Evolutionary conservation across 179 eudicot species (phyloP), one percentile per base, ranked within the genome.

Genomic region (Spinacia oleracea): DNA sequence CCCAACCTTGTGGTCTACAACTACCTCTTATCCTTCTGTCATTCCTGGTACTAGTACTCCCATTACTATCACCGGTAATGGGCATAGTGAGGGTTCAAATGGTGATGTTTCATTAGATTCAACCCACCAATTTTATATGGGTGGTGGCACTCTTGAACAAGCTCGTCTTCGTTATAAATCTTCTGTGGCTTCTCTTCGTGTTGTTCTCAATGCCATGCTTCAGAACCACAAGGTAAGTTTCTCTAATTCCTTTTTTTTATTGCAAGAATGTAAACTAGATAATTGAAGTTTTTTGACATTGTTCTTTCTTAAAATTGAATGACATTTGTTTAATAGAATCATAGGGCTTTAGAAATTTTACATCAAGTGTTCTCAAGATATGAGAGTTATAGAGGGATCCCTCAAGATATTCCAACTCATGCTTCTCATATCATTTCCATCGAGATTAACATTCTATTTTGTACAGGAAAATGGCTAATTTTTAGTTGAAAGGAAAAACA

Each of bases 101-200:
- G 78, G 82, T 38, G 89, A 84, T 35, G 40, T 70, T 9, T 86
- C 77, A 40, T 72, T 77, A 5, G 88, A 86, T 67, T 74, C 88
- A 9, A 18, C 82, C n/a, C 86, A 87, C 74, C 90, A 84, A 72
- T 83, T 84, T 23, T 97, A 92, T 50, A 86, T 89, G 86, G 98
- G 97, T 40, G 93, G 97, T 8, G 94, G 94, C 23, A 94, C 93
- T 25, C 91, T 94, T 1, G 96, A 94, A 40, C 92, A 93, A 64
- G 92, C 98, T 29, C 87, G 97, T 8, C 88, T 89, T 62, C 86
- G 87, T 25, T 94, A 90, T 71, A 94, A 90, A 62, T 80, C 94
- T 29, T 89, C 97, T 8, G 88, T 93, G 6, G 81, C 85, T 20
- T 79, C 97, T 40, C 88, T 94, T 40, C 91, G 97, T 25, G 79